phyloP scores from a whole-genome alignment of 441 rosid genomes.

The Adansonia gregorii region DNA sequence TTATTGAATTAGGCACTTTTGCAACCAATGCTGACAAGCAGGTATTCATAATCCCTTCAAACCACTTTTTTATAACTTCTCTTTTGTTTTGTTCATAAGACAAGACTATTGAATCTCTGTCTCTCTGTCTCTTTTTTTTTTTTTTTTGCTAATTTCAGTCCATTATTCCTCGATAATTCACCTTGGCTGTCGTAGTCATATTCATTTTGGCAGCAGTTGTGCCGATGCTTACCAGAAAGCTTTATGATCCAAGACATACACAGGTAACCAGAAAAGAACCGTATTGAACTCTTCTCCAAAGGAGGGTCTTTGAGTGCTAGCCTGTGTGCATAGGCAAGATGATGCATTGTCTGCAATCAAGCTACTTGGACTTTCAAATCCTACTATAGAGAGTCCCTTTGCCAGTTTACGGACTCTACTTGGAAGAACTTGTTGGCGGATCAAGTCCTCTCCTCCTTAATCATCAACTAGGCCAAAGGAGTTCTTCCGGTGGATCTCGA shows the following conservation, averaged over 20 bases:
- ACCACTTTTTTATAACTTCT: neutral
- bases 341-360: constrained; percentile 44
- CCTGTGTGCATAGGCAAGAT: constrained; percentile 38
- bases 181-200: neutral
- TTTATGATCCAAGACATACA: constrained; percentile 42
- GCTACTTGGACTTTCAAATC: constrained; percentile 34
- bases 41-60: neutral
- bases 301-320: constrained; percentile 33
- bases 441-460: constrained; percentile 39
- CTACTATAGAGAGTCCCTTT: constrained; percentile 33
- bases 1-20: constrained; percentile 35
- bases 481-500: constrained; percentile 10
- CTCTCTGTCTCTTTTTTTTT: neutral
- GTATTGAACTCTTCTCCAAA: constrained; percentile 26
- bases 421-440: constrained; percentile 38
- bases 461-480: constrained; percentile 38
- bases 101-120: neutral
- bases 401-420: constrained; percentile 39
- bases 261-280: constrained; percentile 44
- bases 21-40: constrained; percentile 1
- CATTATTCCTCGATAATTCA: neutral
- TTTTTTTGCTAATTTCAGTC: neutral
- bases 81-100: neutral
- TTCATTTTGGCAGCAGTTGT: constrained; percentile 25
- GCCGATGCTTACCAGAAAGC: constrained; percentile 30